Percentiles rank a stretch among this genome's conserved stretches.
These are phyloP conservation scores for Breviolum minutum DNA, from an alignment of 73 alveolate genomes.

Conservation along the genomic window DNA sequence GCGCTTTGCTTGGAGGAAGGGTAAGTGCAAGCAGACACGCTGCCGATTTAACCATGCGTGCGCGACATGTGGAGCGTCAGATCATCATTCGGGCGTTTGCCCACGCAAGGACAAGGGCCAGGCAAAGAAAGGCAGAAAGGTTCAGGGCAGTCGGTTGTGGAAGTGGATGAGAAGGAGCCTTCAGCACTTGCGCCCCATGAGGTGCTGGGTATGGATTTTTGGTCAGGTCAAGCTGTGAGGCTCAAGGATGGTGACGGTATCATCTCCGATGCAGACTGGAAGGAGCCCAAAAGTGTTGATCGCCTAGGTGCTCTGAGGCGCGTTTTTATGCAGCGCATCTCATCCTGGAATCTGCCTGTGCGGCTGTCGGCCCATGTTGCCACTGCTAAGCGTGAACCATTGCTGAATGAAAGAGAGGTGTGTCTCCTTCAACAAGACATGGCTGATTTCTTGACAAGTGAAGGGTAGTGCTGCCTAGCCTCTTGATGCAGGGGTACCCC, in stretches of 20 bases:
- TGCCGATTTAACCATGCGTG: neutral
- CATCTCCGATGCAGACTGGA: neutral
- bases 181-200: too few species aligned
- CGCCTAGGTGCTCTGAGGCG: neutral
- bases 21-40: neutral
- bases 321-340: neutral
- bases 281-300: neutral
- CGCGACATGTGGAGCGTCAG: neutral
- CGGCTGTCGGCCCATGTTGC: neutral
- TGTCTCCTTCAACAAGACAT: neutral
- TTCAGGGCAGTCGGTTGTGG: too few species aligned
- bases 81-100: constrained; percentile 7
- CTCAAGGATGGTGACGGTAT: neutral
- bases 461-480: neutral
- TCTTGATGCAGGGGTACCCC: neutral
- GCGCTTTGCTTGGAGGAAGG: neutral
- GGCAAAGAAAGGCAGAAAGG: neutral
- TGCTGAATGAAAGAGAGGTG: neutral
- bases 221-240: too few species aligned
- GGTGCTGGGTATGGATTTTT: too few species aligned
- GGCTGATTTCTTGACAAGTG: neutral
- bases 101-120: too few species aligned
- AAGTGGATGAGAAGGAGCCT: too few species aligned
- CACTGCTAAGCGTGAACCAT: neutral
- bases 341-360: neutral